phyloP scores from a whole-genome alignment of 352 stramenopile species.

The Phytopythium litorale region DNA sequence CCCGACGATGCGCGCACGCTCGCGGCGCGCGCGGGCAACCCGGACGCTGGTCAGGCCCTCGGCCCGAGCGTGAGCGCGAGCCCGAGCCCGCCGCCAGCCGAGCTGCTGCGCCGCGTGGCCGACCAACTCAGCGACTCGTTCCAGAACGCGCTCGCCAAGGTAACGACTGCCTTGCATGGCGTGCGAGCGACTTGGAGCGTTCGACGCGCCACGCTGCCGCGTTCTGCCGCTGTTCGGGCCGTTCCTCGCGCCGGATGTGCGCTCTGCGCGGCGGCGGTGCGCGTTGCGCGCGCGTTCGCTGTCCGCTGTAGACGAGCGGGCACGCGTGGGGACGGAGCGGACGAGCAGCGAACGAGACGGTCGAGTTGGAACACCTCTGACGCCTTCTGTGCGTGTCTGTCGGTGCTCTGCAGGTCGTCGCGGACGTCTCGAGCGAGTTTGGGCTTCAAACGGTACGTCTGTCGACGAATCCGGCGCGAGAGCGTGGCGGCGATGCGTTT shows the following conservation, averaged over 20 bases:
- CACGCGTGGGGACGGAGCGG: too few species aligned
- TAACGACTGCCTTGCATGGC: slow-evolving; percentile 3
- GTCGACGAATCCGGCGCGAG: neutral
- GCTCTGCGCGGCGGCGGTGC: neutral
- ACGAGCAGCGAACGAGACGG: neutral
- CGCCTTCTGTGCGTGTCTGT: neutral
- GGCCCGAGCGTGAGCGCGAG: too few species aligned
- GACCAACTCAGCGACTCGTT: slow-evolving; percentile 18
- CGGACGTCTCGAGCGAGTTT: slow-evolving; percentile 18
- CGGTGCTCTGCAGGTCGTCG: slow-evolving; percentile 12
- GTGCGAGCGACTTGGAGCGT: neutral
- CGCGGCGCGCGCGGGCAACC: slow-evolving; percentile 1
- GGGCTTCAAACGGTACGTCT: slow-evolving; percentile 14
- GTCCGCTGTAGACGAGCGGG: neutral
- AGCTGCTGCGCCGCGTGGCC: slow-evolving; percentile 15
- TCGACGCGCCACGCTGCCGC: neutral
- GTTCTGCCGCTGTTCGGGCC: neutral
- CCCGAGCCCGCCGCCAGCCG: slow-evolving; percentile 5
- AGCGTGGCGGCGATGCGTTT: neutral
- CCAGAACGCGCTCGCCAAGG: slow-evolving; percentile 21
- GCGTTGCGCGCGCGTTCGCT: neutral
- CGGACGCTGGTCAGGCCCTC: neutral
- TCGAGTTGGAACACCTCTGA: neutral
- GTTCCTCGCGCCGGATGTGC: neutral
- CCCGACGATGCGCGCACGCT: slow-evolving; percentile 6